These are phyloP conservation scores for Umbelopsis vinacea DNA, from an alignment of 192 early-diverging fungal species.

Conservation along the genomic window DNA sequence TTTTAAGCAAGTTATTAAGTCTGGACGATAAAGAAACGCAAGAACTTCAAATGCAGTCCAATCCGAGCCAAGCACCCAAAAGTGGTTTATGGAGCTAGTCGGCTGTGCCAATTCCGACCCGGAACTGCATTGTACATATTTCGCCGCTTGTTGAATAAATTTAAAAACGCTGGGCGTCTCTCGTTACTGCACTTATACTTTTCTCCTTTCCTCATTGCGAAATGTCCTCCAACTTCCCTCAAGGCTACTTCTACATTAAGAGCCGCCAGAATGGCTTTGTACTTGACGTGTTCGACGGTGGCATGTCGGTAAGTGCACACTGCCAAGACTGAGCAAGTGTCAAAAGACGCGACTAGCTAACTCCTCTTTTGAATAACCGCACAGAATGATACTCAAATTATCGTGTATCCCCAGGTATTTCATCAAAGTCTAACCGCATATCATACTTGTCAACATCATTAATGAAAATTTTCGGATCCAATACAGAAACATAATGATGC, in stretches of 20 bases:
- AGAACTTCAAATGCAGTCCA: constrained; percentile 6
- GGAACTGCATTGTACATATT: not conserved
- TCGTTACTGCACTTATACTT: not conserved
- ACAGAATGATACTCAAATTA: constrained; percentile 29
- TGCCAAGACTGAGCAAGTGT: not conserved
- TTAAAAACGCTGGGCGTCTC: not conserved
- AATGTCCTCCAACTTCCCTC: not conserved
- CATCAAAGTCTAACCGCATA: too few relatives aligned
- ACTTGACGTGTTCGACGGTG: constrained; percentile 33
- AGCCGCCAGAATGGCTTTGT: constrained; percentile 18
- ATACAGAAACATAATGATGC: constrained; percentile 27
- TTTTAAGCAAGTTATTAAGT: constrained; percentile 37
- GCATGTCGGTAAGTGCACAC: constrained; percentile 16
- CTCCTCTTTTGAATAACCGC: not conserved
- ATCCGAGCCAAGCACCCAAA: not conserved
- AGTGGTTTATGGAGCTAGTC: not conserved
- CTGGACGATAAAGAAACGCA: constrained; percentile 37
- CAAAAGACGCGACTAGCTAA: not conserved
- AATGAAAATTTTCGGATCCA: not conserved
- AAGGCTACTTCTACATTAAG: constrained; percentile 31
- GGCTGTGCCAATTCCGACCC: not conserved
- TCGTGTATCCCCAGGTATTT: constrained; percentile 33
- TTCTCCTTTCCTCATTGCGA: not conserved
- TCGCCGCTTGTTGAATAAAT: not conserved
- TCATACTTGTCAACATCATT: not conserved